Percentiles rank a stretch among this genome's conserved stretches.
These are phyloP conservation scores for Sporothrix dimorphospora DNA, from an alignment of 2,329 filamentous ascomycete genomes.

Conservation along the genomic window DNA sequence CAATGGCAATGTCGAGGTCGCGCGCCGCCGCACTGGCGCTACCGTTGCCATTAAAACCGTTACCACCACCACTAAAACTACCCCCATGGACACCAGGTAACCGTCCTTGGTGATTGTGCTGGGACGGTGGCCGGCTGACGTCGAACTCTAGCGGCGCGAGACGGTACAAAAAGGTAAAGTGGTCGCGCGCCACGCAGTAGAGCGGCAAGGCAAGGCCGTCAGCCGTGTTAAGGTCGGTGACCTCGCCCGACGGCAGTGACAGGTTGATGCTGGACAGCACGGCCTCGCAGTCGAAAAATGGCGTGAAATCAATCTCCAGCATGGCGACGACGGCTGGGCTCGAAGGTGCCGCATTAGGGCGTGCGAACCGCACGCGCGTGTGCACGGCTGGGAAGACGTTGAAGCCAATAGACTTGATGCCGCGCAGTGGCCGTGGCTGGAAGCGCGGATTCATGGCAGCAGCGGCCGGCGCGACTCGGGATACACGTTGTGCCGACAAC, in stretches of 20 bases:
- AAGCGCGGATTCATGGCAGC: constrained; percentile 47
- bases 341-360: constrained; percentile 61
- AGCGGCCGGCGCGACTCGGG: constrained; percentile 70
- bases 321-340: constrained; percentile 68
- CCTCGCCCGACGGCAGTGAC: constrained; percentile 58
- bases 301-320: constrained; percentile 73
- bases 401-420: constrained; percentile 62
- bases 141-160: constrained; percentile 59
- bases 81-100: not conserved
- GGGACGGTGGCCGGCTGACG: constrained; percentile 41
- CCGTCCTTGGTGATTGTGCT: constrained; percentile 7
- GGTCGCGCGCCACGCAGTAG: constrained; percentile 70
- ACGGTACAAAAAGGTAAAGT: constrained; percentile 74
- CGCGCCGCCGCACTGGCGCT: constrained; percentile 40
- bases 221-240: constrained; percentile 57
- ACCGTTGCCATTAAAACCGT: not conserved
- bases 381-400: constrained; percentile 71
- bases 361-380: constrained; percentile 72
- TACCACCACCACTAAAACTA: not conserved
- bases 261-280: constrained; percentile 63
- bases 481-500: constrained; percentile 74
- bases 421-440: constrained; percentile 62
- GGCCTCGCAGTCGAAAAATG: constrained; percentile 69
- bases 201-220: constrained; percentile 58
- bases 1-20: constrained; percentile 63